Evolutionary conservation across 441 rosid genomes (phyloP), one percentile per base, ranked within the genome.

Genomic region (Adansonia gregorii): DNA sequence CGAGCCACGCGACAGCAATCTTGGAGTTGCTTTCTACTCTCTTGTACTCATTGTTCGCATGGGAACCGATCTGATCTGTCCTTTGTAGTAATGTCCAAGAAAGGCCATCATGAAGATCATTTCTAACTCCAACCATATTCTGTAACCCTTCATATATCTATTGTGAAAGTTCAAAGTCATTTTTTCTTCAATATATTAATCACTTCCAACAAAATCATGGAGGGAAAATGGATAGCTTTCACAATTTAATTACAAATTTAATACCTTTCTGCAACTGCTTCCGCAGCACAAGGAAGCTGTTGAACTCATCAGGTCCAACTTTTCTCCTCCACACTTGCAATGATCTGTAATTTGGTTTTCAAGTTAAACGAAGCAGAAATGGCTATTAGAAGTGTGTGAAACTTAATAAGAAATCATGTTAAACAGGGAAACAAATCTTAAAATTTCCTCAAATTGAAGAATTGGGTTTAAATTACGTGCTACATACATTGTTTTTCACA

Each of bases 11-110:
- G 3, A 83, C 27, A 0, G 79, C 73, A n/a, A 68, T 24, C 61
- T 73, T 83, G 2, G 69, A 73, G 43, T 82, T 76, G 69, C 58
- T 15, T 67, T 45, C 56, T 3, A 24, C 31, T 17, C 22, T 71
- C 5, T 11, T 17, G 8, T 78, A 70, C 2, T 56, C 56, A 14
- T 72, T 71, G 1, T 20, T 56, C 8, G 20, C 58, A 14, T 58
- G 4, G 39, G 60, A 9, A 8, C 14, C 56, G 2, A 2, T 11
- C 0, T 51, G 20, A 0, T 69, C 73, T 73, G 31, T 55, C 31
- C 76, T 6, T 4, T 67, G 82, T 22, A 82, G 39, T 1, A 82
- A 65, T 52, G 78, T 78, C 87, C 84, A 82, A 0, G 83, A 67
- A 19, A 74, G 54, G 2, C 79, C 87, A 17, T 59, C 65, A 1